These are phyloP conservation scores for Begonia peltatifolia DNA, from an alignment of 306 rosid genomes.

Conservation along the genomic window DNA sequence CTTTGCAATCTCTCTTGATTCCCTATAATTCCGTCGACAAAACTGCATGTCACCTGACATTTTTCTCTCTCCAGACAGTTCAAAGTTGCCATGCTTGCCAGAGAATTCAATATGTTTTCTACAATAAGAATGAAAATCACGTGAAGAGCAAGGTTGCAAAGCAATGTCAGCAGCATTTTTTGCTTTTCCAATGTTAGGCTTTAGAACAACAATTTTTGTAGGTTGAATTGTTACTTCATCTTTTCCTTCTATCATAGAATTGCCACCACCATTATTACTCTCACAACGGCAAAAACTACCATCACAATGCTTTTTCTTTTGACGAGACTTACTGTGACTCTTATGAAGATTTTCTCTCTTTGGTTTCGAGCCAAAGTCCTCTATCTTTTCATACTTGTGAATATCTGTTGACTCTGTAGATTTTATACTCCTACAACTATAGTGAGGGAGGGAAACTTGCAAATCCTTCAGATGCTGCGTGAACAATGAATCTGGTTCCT, in stretches of 20 bases:
- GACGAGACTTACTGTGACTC: slow-evolving; percentile 25
- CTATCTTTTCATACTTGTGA: slow-evolving; percentile 21
- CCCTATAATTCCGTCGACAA: slow-evolving; percentile 45
- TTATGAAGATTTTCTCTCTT: slow-evolving; percentile 23
- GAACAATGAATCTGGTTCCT: slow-evolving; percentile 73
- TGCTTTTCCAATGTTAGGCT: slow-evolving; percentile 71
- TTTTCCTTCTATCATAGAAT: slow-evolving; percentile 15
- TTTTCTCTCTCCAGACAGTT: slow-evolving; percentile 21
- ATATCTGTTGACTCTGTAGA: slow-evolving; percentile 13
- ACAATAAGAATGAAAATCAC: slow-evolving; percentile 27
- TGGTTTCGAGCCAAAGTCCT: slow-evolving; percentile 27
- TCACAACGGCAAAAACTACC: slow-evolving; percentile 31
- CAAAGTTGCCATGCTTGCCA: slow-evolving; percentile 29
- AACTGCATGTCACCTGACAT: slow-evolving; percentile 22
- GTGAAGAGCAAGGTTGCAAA: slow-evolving; percentile 50
- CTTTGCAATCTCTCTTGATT: slow-evolving; percentile 70
- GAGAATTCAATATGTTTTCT: slow-evolving; percentile 31
- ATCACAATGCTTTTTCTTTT: slow-evolving; percentile 19
- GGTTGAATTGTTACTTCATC: slow-evolving; percentile 33
- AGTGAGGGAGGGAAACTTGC: slow-evolving; percentile 30
- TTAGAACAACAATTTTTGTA: slow-evolving; percentile 77
- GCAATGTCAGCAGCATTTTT: slow-evolving; percentile 26
- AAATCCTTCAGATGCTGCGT: slow-evolving; percentile 78
- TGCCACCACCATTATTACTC: slow-evolving; percentile 19
- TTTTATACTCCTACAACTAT: slow-evolving; percentile 28